Evolutionary conservation across 73 alveolate genomes (phyloP), one percentile per base, ranked within the genome.

Genomic region (Blepharisma stoltei): DNA sequence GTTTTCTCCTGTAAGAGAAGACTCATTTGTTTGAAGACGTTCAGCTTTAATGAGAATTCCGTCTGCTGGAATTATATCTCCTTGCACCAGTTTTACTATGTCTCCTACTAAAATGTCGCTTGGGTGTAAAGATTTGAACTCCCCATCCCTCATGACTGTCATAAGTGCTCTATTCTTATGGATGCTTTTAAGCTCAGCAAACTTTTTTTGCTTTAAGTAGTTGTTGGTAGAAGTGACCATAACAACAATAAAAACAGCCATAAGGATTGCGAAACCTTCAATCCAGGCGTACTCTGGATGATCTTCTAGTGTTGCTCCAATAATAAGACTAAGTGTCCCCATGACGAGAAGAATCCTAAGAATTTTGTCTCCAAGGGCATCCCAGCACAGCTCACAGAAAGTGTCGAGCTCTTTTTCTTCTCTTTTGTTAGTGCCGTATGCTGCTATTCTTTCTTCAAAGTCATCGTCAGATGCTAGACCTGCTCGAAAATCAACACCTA

Each of bases 1-100:
- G 47, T 89, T 87, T 81, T 93, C 98, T 9, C 98, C 98, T 11
- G 98, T 93, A 89, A 93, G 81, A 54, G 98, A 96, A 67, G 97
- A 69, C 81, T 95, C 99, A 82, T 92, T 95, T 48, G 94, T 84
- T 55, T 86, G 85, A n/a, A 93, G 67, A 23, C 89, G 97, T 14
- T 81, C 70, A 23, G 98, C 98, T 77, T 92, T 93, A 20, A 84
- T 7, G 37, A 84, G 77, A 43, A 90, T 76, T 6, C 95, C 94
- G 66, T 93, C 98, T 49, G 98, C 98, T 0, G 98, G 97, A 52
- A 93, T 85, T 54, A 88, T 93, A 81, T 81, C 83, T n/a, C 98
- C 98, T 71, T 86, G 80, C 53, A 88, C 90, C 48, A 93, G 88
- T 54, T 77, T 77, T 11, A 93, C 93, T 32, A 93, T 82, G 83